Evolutionary conservation across 208 protist genomes (phyloP).

Genomic region (Crithidia acanthocephali): DNA sequence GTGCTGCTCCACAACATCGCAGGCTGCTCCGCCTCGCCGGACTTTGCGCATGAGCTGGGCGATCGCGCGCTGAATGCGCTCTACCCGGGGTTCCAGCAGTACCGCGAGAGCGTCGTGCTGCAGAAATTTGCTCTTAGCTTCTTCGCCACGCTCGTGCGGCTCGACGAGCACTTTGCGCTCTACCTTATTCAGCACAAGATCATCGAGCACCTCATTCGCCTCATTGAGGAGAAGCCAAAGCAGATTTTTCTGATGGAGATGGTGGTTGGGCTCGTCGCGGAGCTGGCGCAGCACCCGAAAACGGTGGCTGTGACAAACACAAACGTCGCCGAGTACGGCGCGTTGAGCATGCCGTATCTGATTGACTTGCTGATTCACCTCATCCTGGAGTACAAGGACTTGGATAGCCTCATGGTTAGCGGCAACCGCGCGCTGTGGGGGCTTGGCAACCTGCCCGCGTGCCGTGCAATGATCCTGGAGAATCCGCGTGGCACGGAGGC

Average conservation of each 20-base stretch:
- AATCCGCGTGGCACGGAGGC: constrained; percentile 69
- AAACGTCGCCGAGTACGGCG: constrained; percentile 25
- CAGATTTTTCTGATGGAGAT: constrained; percentile 88
- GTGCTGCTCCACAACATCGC: constrained; percentile 85
- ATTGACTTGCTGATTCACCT: constrained; percentile 79
- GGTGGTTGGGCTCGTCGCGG: constrained; percentile 68
- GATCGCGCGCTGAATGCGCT: constrained; percentile 50
- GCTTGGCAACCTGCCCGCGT: constrained; percentile 74
- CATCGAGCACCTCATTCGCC: constrained; percentile 59
- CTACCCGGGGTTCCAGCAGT: constrained; percentile 54
- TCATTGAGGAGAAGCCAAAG: constrained; percentile 61
- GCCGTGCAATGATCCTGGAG: constrained; percentile 70
- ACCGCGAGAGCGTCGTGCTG: constrained; percentile 61
- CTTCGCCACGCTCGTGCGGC: constrained; percentile 61
- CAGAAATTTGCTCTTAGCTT: constrained; percentile 89
- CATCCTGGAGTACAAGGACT: constrained; percentile 75
- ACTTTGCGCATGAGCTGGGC: constrained; percentile 49
- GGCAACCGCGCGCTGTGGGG: constrained; percentile 85
- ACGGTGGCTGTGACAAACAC: constrained; percentile 38
- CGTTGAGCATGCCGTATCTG: constrained; percentile 42
- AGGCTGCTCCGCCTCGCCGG: constrained; percentile 30
- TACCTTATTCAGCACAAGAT: constrained; percentile 52
- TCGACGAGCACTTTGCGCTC: constrained; percentile 49
- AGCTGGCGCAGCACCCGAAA: constrained; percentile 59
- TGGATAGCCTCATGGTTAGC: constrained; percentile 71